These are phyloP conservation scores for Aureobasidium sp. DNA, from an alignment of 2,329 filamentous ascomycete species.

Conservation along the genomic window DNA sequence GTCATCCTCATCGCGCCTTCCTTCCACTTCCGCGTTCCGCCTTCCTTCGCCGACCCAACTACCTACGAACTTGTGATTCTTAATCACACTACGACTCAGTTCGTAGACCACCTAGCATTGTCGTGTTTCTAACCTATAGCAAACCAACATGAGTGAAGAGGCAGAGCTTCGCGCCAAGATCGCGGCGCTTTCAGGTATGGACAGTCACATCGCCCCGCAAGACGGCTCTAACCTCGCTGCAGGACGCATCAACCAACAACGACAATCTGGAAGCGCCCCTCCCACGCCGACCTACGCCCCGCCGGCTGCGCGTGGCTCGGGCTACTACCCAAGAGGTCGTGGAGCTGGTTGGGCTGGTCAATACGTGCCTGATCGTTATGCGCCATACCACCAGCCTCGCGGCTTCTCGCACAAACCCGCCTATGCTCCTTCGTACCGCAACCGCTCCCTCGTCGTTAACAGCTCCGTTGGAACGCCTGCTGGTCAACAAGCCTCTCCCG, in stretches of 20 bases:
- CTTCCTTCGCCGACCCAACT: neutral
- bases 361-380: conserved; percentile 10
- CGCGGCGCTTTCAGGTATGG: conserved; percentile 14
- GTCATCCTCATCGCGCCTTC: neutral
- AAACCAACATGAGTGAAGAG: conserved; percentile 14
- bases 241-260: conserved; percentile 16
- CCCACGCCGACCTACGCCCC: neutral
- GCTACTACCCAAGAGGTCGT: neutral
- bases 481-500: conserved; percentile 1
- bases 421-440: conserved; percentile 13
- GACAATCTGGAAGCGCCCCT: conserved; percentile 4
- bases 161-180: conserved; percentile 17
- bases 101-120: neutral
- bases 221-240: neutral
- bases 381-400: conserved; percentile 12
- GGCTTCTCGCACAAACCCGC: conserved; percentile 7
- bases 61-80: neutral
- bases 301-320: neutral
- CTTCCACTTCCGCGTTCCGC: neutral
- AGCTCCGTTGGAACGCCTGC: neutral
- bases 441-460: conserved; percentile 15
- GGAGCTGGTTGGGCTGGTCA: conserved; percentile 5
- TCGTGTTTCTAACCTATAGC: neutral
- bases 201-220: neutral
- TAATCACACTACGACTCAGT: neutral